These are phyloP conservation scores for Trypanosoma vivax DNA, from an alignment of 208 protist genomes.

Conservation along the genomic window DNA sequence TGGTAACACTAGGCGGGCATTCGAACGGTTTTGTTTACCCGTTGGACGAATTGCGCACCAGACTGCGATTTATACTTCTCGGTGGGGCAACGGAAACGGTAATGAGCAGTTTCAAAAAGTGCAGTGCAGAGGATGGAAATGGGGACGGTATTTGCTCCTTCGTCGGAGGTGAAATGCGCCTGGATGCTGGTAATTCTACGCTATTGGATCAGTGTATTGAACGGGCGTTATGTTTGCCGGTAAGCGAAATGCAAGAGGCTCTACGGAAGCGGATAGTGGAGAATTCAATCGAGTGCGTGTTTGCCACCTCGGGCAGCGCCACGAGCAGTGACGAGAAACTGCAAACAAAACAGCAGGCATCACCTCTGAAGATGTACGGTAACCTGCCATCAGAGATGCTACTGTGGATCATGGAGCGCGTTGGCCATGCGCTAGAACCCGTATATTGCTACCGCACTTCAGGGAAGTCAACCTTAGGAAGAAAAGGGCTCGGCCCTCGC, in stretches of 20 bases:
- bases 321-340: background rate
- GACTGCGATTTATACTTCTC: conserved; percentile 24
- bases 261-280: background rate
- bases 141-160: background rate
- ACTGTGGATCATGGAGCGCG: conserved; percentile 19
- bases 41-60: conserved; percentile 26
- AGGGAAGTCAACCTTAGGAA: background rate
- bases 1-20: background rate
- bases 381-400: conserved; percentile 9
- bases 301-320: background rate
- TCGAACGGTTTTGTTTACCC: conserved; percentile 11
- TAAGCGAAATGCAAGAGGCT: conserved; percentile 8
- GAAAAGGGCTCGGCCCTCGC: no score
- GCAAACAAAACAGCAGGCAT: background rate
- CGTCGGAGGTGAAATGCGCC: no score
- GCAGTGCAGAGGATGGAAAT: background rate
- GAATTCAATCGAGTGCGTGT: background rate
- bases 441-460: background rate
- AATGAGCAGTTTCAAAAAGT: no score
- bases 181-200: no score
- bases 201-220: background rate
- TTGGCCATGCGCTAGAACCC: conserved; percentile 15
- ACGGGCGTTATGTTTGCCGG: conserved; percentile 7
- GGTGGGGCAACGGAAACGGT: conserved; percentile 5
- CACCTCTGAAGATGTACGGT: background rate